Evolutionary conservation across 176 grass and related monocot species (phyloP).

Genomic region (Cenchrus fungigraminus): DNA sequence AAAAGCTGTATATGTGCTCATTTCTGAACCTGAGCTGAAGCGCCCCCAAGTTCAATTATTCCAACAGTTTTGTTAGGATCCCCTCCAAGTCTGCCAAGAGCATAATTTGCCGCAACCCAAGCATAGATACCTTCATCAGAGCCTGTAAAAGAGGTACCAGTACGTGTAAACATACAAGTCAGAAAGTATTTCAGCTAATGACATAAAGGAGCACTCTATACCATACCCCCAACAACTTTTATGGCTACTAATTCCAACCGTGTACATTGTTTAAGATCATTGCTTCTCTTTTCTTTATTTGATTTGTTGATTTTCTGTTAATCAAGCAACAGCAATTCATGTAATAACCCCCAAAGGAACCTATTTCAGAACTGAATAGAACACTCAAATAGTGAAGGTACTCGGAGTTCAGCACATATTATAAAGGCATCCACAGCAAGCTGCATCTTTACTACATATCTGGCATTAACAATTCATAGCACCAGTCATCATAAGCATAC

Average conservation of each 20-base stretch:
- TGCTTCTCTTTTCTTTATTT: background rate
- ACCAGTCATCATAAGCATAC: background rate
- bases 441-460: background rate
- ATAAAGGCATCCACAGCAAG: background rate
- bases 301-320: background rate
- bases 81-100: slow-evolving; percentile 77
- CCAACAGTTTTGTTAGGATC: slow-evolving; percentile 87
- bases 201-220: background rate
- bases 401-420: background rate
- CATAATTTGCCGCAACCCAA: slow-evolving; percentile 95
- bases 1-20: slow-evolving; percentile 6
- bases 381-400: background rate
- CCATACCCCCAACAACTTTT: background rate
- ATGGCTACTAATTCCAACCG: background rate
- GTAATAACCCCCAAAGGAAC: background rate
- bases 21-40: slow-evolving; percentile 81
- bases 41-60: slow-evolving; percentile 93
- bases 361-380: background rate
- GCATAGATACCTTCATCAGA: slow-evolving; percentile 92
- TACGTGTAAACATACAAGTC: background rate
- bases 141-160: slow-evolving; percentile 52
- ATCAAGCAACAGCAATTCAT: background rate
- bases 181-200: slow-evolving; percentile 29
- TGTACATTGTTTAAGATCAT: background rate
- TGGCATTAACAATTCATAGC: background rate